Evolutionary conservation across 805 yeast genomes (phyloP), one percentile per base, ranked within the genome.

Genomic region (Cyberlindnera americana): DNA sequence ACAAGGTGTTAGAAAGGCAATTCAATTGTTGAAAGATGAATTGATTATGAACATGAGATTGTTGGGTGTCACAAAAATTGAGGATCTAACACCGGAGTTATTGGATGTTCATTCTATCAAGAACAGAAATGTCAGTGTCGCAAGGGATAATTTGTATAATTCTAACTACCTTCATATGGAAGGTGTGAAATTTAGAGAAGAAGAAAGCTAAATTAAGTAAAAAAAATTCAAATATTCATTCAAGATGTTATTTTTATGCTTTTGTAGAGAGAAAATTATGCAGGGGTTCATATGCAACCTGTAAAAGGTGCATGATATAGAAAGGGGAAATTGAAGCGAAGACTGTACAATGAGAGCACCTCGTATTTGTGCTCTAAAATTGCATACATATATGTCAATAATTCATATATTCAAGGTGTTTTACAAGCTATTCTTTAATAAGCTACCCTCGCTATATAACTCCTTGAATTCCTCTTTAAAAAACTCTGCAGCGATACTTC

Each of bases 21-120:
- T 78, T 40, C 76, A 75, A 40, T 62, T 87, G 41, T 64, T 88
- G 47, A 77, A 76, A 47, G 83, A 78, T 44, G 95, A 87, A 57
- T 49, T 87, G 17, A 77, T 70, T 39, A 78, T 83, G 82, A 77
- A 79, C 53, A 83, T 88, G 95, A 72, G 93, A 47, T 65, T 88
- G 37, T 59, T 87, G 26, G 96, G 95, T 31, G 91, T 77, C 14
- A 75, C 73, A 12, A 72, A 66, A 30, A 60, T 88, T 26, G 69
- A 66, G 14, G 76, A 88, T 28, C 66, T 88, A 40, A 69, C 77
- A 44, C 80, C 78, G 12, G 66, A 69, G 5, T 72, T 75, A 51
- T 69, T 90, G 16, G 96, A 89, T 54, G 51, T 67, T 4, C 56
- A 73, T 38, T 60, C 75, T 33, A 44, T 78, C 42, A 56, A 64